Base-by-base conservation (phyloP, 1,284 basidiomycete genomes). In the Heterobasidion parviporum region DNA sequence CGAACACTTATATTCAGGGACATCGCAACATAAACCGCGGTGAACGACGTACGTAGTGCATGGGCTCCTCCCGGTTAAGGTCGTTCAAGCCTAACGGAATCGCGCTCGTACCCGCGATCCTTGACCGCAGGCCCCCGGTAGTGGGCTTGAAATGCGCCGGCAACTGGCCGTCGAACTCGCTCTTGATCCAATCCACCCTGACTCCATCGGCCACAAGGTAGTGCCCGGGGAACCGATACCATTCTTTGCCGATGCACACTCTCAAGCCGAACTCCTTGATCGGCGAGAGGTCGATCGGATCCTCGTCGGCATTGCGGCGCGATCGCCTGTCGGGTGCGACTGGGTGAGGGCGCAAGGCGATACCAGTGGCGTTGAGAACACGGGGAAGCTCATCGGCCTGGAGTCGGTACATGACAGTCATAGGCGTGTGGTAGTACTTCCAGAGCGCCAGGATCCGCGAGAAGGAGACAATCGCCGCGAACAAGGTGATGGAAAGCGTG, bases 221-320 rank as follows among this genome's bases (percentile, higher is more conserved):
- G 67, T 90, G 88, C 1, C 90, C 83, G 0, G 95, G 93, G 77
- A 95, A 99, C 14, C 96, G 81, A 67, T 98, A 79, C 97, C 97
- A 99, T 71, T 99, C 96, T 67, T 95, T 92, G 36, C 88, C 94
- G 55, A 91, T 80, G 72, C 97, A 99, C 1, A 99, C 68, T n/a
- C 77, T 83, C 56, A 96, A 69, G 56, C 84, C 81, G 62, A 94
- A 82, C n/a, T 81, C 74, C 55, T 77, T 75, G 62, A 97, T 74
- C 1, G 82, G 82, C 1, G 82, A 70, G 43, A 91, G 75, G 66
- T 95, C 88, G 60, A 92, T 79, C 57, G 79, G 79, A 15, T 69
- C 69, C 46, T 87, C 80, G 8, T 80, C 77, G 52, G 81, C 77
- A 50, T 74, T 70, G 53, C 48, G 41, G 47, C 50, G 18, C 44